Conservation (phyloP, 1,139 yeast species). For the Saccharomyces pastorianus region DNA sequence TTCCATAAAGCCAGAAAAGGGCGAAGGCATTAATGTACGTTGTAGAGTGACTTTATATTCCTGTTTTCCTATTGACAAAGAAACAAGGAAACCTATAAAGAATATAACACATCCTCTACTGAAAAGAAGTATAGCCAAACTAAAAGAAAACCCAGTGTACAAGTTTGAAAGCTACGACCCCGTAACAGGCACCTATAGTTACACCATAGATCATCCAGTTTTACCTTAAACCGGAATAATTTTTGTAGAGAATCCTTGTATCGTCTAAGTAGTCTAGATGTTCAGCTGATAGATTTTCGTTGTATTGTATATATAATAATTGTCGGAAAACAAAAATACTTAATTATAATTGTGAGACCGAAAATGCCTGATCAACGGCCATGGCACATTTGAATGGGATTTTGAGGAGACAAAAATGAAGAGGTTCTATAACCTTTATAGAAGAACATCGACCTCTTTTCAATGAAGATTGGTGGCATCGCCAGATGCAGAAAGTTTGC, state of each 20-base stretch:
- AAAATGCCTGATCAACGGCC: neutral
- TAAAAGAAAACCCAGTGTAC: conserved; percentile 53
- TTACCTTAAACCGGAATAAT: neutral
- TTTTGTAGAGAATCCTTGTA: conserved; percentile 5
- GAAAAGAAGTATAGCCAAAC: conserved; percentile 56
- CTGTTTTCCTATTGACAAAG: conserved; percentile 69
- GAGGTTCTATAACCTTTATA: neutral
- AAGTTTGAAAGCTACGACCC: conserved; percentile 72
- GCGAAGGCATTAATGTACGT: conserved; percentile 80
- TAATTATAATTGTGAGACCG: neutral
- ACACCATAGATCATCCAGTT: conserved; percentile 36
- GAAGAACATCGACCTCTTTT: neutral
- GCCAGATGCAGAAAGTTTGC: neutral
- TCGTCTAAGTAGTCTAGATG: conserved; percentile 8
- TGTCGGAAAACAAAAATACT: neutral
- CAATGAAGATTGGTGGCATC: neutral
- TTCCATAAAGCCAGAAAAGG: conserved; percentile 51
- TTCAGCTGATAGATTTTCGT: neutral
- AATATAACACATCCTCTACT: conserved; percentile 72
- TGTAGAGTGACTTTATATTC: conserved; percentile 66
- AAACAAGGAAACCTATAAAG: conserved; percentile 61
- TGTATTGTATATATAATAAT: neutral
- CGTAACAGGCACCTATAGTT: conserved; percentile 74
- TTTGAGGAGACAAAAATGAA: neutral
- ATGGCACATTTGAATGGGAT: neutral